A percentile compares a stretch with the other conserved stretches of the same genome.
phyloP scores from a whole-genome alignment of 257 asterid species.

The Leonotis leonurus region DNA sequence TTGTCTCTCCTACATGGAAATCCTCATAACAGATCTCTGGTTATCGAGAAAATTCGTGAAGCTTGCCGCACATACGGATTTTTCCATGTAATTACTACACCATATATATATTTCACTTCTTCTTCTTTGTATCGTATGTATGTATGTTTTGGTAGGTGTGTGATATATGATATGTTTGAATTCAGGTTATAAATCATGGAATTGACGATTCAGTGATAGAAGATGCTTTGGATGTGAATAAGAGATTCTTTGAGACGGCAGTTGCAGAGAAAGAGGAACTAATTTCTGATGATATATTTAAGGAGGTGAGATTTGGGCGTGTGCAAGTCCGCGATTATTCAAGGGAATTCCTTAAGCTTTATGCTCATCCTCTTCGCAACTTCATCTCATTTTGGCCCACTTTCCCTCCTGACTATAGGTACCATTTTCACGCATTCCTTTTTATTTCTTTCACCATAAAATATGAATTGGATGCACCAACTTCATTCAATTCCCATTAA shows the following conservation, averaged over 20 bases:
- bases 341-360: constrained; percentile 30
- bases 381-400: constrained; percentile 26
- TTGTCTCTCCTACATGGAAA: constrained; percentile 15
- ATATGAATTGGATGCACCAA: not conserved
- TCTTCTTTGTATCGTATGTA: too few relatives aligned
- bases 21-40: not conserved
- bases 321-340: constrained; percentile 9
- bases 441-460: not conserved
- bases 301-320: constrained; percentile 20
- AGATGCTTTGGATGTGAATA: constrained; percentile 26
- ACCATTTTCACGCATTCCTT: not conserved
- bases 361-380: constrained; percentile 25
- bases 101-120: too few relatives aligned
- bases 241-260: constrained; percentile 19
- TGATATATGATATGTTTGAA: not conserved
- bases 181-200: constrained; percentile 28
- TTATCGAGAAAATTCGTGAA: constrained; percentile 17
- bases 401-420: constrained; percentile 28
- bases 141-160: too few relatives aligned
- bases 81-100: constrained; percentile 18
- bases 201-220: constrained; percentile 21
- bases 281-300: constrained; percentile 14
- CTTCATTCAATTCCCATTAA: not conserved
- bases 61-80: constrained; percentile 27
- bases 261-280: constrained; percentile 21